Base-by-base conservation (phyloP, 306 rosid genomes). In the Gillenia trifoliata region DNA sequence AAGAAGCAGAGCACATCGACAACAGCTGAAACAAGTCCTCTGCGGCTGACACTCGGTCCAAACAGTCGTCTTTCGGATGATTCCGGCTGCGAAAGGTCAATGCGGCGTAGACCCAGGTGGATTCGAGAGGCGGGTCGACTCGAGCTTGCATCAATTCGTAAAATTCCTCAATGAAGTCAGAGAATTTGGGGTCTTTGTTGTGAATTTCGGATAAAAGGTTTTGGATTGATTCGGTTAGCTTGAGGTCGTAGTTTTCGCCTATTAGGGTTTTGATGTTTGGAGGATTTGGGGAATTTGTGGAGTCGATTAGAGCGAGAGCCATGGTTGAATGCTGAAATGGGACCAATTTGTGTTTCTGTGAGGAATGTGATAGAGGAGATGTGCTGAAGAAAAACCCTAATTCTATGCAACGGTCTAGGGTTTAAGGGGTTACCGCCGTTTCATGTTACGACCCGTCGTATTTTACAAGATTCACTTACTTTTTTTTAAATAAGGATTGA, bases 61-160 rank as follows among this genome's bases (percentile, higher is more conserved):
- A 89, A 72, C 67, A 65, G n/a, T 88, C 90, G 62, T 65, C 86
- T 68, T 89, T 80, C 5, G 79, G 78, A 28, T 8, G 16, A 34
- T 72, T 40, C 16, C 30, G 77, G 83, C 66, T 74, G 22, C 86
- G 80, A 56, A 88, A 93, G 11, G 45, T 77, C 20, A 82, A 66
- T 41, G 88, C 93, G 45, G 88, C 75, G 73, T 90, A 93, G 81
- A 86, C 80, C 98, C 96, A 85, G 47, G 83, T 88, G 36, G 83
- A 89, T 77, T 93, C 96, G 41, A 89, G 85, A 75, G 93, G 84
- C 64, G 92, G 82, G 68, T 88, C 91, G 70, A 72, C 70, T 78
- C 81, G 79, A 41, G 93, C 82, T 86, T 89, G 93, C 76, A 88
- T 73, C 66, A 86, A 78, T 40, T 77, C 83, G 54, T 83, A 75